Base-by-base conservation (phyloP, 306 rosid species). In the Cotoneaster glaucophyllus region DNA sequence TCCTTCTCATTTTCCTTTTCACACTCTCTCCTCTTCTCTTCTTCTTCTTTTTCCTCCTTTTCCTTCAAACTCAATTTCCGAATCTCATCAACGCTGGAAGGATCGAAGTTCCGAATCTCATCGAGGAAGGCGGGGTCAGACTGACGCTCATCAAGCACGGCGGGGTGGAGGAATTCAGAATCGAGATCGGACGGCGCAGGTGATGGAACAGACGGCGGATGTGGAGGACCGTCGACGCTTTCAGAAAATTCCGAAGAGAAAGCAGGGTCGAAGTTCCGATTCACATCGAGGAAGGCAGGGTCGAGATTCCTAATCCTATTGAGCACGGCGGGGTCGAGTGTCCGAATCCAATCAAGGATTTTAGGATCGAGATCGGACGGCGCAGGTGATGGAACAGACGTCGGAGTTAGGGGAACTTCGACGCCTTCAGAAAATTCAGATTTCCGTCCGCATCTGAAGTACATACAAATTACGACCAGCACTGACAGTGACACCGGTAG, bases 401-500 rank as follows among this genome's bases (percentile, higher is more conserved):
- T 14, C 15, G 88, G 70, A 65, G 67, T 74, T n/a, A 78, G 67
- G 57, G 88, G 67, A 62, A 26, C 37, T 17, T 19, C 31, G 65
- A 52, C 8, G 21, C 8, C 8, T 4, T 15, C 54, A 48, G 54
- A 1, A 0, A 5, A 2, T 48, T 48, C 54, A 8, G 54, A 48
- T 15, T 72, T 83, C 78, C 87, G 81, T 85, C 89, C 91, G 86
- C 92, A 88, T 91, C 84, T 88, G 86, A 89, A 85, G 78, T 31
- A 64, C 41, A 18, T 8, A 31, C 31, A 64, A 14, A 61, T 15
- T 13, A 26, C 3, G 21, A 5, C 28, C 7, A 61, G 18, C 11
- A 61, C 9, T 14, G 66, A 61, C 66, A 14, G 2, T 61, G 66
- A 26, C 19, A 61, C 37, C 1, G 66, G 66, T 26, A 61, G 1